Conservation (phyloP, 1,284 basidiomycete genomes). For the Trichosporon faecale region DNA sequence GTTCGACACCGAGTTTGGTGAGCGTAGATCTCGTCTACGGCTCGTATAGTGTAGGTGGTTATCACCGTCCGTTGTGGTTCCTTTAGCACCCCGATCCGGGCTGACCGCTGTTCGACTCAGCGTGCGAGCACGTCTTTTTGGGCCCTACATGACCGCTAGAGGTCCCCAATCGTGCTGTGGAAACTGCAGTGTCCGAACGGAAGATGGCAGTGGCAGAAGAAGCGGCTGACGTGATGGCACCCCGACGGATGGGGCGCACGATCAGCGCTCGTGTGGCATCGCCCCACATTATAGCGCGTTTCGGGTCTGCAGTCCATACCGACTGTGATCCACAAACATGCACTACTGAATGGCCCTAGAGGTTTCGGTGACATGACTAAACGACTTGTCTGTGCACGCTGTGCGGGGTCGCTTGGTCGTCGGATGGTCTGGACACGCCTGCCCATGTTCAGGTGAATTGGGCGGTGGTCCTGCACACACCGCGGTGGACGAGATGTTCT, state of each 20-base stretch:
- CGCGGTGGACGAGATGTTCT: too few species aligned
- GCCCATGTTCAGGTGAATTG: too few species aligned
- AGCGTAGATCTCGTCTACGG: too few species aligned
- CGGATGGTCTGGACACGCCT: too few species aligned
- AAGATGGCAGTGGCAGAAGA: too few species aligned
- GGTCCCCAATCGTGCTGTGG: too few species aligned
- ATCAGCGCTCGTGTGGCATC: background rate
- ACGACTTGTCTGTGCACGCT: background rate
- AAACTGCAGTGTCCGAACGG: too few species aligned
- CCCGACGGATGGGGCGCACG: background rate
- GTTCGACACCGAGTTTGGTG: too few species aligned
- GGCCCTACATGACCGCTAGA: too few species aligned
- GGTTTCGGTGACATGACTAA: background rate
- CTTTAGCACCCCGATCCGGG: background rate
- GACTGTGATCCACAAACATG: background rate
- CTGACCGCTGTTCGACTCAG: conserved; percentile 11
- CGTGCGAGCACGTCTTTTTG: conserved; percentile 11
- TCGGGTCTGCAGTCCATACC: background rate
- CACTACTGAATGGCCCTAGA: background rate
- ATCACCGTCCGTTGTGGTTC: conserved; percentile 8
- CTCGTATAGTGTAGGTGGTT: conserved; percentile 12
- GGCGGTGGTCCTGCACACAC: too few species aligned
- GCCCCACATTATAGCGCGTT: background rate
- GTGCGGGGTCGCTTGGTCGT: too few species aligned
- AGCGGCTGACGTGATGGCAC: background rate